These are phyloP conservation scores for Quercus engelmannii DNA, from an alignment of 306 rosid species.

Conservation along the genomic window DNA sequence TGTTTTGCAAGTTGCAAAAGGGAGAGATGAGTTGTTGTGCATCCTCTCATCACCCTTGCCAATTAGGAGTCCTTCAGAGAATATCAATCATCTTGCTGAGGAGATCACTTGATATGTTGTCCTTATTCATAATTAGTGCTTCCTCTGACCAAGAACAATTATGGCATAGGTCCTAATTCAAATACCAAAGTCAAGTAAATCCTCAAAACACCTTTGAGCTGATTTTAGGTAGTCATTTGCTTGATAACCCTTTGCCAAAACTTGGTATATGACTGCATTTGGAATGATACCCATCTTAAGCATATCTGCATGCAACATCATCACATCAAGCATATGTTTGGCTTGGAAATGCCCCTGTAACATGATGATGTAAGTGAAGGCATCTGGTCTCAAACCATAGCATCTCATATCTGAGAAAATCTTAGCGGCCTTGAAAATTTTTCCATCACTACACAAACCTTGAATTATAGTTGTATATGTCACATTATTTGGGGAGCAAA, in stretches of 20 bases:
- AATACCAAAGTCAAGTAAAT: slow-evolving; percentile 20
- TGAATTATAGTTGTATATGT: slow-evolving; percentile 56
- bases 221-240: slow-evolving; percentile 36
- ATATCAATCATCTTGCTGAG: not conserved
- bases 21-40: not conserved
- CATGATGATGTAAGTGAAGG: slow-evolving; percentile 42
- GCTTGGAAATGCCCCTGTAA: slow-evolving; percentile 46
- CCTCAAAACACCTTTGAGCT: slow-evolving; percentile 29
- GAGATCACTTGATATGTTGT: not conserved
- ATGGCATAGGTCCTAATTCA: not conserved
- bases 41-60: not conserved
- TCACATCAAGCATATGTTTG: slow-evolving; percentile 47
- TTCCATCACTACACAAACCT: slow-evolving; percentile 59
- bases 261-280: slow-evolving; percentile 19
- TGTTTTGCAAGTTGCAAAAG: not conserved
- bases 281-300: slow-evolving; percentile 54
- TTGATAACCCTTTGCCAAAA: slow-evolving; percentile 47
- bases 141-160: not conserved
- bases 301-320: slow-evolving; percentile 75
- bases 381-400: slow-evolving; percentile 48
- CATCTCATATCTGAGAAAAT: slow-evolving; percentile 63
- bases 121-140: not conserved
- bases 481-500: slow-evolving; percentile 46
- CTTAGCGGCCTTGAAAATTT: slow-evolving; percentile 55
- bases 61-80: not conserved